Percentiles rank a stretch among this genome's conserved stretches.
phyloP scores from a whole-genome alignment of 768 basidiomycete species.

The Tricholoma flavovirens region DNA sequence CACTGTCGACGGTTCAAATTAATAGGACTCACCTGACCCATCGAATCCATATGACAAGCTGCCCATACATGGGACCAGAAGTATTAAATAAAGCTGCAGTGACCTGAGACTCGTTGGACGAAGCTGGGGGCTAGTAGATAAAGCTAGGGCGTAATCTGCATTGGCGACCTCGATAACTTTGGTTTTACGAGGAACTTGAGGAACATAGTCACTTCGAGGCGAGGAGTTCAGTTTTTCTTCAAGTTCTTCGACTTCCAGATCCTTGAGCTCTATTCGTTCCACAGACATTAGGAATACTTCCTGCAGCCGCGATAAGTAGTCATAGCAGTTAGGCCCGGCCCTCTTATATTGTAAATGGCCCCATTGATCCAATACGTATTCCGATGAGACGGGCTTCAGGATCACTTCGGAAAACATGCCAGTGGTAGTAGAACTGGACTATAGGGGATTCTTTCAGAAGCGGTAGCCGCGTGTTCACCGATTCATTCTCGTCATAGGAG shows the following conservation, averaged over 20 bases:
- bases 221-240: conserved; percentile 8
- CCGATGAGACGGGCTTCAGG: not conserved
- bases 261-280: conserved; percentile 9
- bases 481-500: too few relatives aligned
- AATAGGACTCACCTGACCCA: conserved; percentile 31
- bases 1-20: not conserved
- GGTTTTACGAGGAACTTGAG: conserved; percentile 11
- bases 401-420: not conserved
- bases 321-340: not conserved
- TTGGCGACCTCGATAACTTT: conserved; percentile 27
- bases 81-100: conserved; percentile 35
- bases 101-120: conserved; percentile 33
- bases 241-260: not conserved
- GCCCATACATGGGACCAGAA: conserved; percentile 40
- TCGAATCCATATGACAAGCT: conserved; percentile 44
- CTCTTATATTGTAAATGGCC: not conserved
- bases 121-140: conserved; percentile 37
- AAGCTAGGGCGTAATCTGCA: conserved; percentile 38
- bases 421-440: not conserved
- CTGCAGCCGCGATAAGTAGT: not conserved
- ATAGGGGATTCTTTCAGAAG: not conserved
- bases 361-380: not conserved
- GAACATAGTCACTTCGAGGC: not conserved
- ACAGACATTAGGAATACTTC: conserved; percentile 11
- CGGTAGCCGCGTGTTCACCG: not conserved